Conservation (phyloP, 805 yeast genomes). For the Candida qinlingensis region DNA sequence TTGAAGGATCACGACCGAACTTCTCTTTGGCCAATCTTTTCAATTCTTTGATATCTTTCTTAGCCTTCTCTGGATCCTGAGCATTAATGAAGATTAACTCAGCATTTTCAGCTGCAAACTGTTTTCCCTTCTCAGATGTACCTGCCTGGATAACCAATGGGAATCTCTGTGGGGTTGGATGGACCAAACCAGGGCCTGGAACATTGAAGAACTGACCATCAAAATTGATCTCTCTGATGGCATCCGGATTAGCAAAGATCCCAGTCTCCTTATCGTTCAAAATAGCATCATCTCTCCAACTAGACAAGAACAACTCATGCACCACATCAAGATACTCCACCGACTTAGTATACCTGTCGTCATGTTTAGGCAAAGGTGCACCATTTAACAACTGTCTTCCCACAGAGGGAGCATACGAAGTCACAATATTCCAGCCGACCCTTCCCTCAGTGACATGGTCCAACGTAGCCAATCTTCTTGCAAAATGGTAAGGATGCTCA, state of each 20-base stretch:
- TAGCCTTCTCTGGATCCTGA: constrained; percentile 29
- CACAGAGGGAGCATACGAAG: constrained; percentile 38
- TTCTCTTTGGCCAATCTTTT: constrained; percentile 30
- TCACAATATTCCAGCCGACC: constrained; percentile 44
- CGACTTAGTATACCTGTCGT: constrained; percentile 36
- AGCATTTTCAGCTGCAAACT: constrained; percentile 39
- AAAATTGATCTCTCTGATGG: constrained; percentile 33
- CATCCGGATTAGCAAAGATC: constrained; percentile 28
- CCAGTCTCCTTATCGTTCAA: constrained; percentile 22
- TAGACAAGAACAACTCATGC: constrained; percentile 32
- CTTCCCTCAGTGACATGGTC: constrained; percentile 40
- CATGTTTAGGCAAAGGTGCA: constrained; percentile 28
- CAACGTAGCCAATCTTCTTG: constrained; percentile 27
- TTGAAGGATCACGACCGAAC: constrained; percentile 32
- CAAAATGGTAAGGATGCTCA: constrained; percentile 38
- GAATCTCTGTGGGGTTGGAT: constrained; percentile 38
- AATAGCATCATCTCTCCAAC: constrained; percentile 36
- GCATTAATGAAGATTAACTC: constrained; percentile 36
- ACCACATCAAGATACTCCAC: constrained; percentile 36
- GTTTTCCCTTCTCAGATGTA: constrained; percentile 34
- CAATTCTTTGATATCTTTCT: constrained; percentile 27
- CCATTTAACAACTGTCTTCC: constrained; percentile 34
- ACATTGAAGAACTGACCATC: constrained; percentile 35
- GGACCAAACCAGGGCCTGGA: constrained; percentile 34
- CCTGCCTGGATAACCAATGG: constrained; percentile 43